Evolutionary conservation across 2,329 filamentous ascomycete species (phyloP), one percentile per base, ranked within the genome.

Genomic region (Neonectria faginata): DNA sequence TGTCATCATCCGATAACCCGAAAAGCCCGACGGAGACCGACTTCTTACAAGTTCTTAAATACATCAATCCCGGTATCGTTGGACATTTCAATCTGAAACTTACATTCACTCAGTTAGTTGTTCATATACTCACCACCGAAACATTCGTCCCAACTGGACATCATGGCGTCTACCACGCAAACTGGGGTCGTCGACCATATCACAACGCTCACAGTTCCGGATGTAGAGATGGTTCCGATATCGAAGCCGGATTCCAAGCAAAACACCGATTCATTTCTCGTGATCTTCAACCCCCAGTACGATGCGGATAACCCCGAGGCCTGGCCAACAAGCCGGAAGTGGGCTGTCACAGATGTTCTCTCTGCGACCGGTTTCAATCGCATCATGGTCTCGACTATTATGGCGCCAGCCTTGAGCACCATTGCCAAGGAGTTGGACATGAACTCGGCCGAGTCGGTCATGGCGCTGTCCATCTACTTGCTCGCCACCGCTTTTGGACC

Each of bases 351-450:
- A 3, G 72, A 82, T 52, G 79, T 84, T 3, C 77, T 85, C 1
- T 85, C 84, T 0, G 80, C 80, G 3, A 83, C 82, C 0, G 83
- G 83, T 8, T 85, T 86, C 67, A 84, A 83, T 48, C 81, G 82
- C 10, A 84, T 85, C 62, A 79, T 86, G 66, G 81, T 84, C 0
- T 84, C 82, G 3, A 84, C 83, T 0, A 85, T 86, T 71, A 83
- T 86, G 76, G 84, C 84, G 0, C 83, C 83, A 0, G 83, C 83
- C 0, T 68, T 90, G 27, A 67, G 78, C 1, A 70, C 79, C 1
- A 85, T 90, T 48, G 80, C 82, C 5, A 71, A 73, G 1, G 85
- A 89, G 42, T 77, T 90, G 12, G 47, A 83, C 45, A 88, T 89
- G 73, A 81, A 71, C 6, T 74, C 79, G 7, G 75, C 77, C 41